Base-by-base conservation (phyloP, 805 yeast species). In the Candida fluviatilis region DNA sequence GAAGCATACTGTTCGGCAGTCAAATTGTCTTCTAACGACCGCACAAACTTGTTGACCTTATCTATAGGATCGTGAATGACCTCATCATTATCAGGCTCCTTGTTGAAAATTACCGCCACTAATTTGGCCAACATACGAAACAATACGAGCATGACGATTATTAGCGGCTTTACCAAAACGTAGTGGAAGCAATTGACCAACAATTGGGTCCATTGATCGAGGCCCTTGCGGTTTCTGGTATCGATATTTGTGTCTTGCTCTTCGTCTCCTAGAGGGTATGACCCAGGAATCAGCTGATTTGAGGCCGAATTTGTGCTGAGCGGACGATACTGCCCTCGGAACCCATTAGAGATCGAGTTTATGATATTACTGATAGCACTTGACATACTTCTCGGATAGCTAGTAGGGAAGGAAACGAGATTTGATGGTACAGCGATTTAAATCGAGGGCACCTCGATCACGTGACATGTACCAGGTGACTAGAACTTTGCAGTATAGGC, bases 21-120 rank as follows among this genome's bases (percentile, higher is more conserved):
- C 18, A 64, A 46, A 35, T 51, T 58, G 21, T 76, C 81, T 50
- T 78, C 81, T 36, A 82, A 69, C 16, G 66, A 69, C 16, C 71
- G 57, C 19, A 71, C 64, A 48, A 80, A 78, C 41, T 69, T 62
- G 37, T 71, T 65, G 1, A 78, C 84, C 30, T 71, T 64, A 38
- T 73, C 73, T 14, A 71, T 66, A 1, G 86, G 82, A 49, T 78
- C 78, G 34, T 37, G 65, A 55, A 49, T 44, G 24, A 42, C 36
- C 8, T 31, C 10, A 30, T 43, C 38, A 21, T 42, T 39, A 27
- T 42, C 35, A 18, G 43, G 43, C 21, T 54, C 58, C 35, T 53
- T 46, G 41, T 57, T 57, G 38, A 57, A 60, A 8, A 62, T 41
- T 11, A 52, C 33, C 35, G 51, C 50, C 17, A 57, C 28, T 10